phyloP scores from a whole-genome alignment of 257 asterid genomes.

The Paulownia fortunei region DNA sequence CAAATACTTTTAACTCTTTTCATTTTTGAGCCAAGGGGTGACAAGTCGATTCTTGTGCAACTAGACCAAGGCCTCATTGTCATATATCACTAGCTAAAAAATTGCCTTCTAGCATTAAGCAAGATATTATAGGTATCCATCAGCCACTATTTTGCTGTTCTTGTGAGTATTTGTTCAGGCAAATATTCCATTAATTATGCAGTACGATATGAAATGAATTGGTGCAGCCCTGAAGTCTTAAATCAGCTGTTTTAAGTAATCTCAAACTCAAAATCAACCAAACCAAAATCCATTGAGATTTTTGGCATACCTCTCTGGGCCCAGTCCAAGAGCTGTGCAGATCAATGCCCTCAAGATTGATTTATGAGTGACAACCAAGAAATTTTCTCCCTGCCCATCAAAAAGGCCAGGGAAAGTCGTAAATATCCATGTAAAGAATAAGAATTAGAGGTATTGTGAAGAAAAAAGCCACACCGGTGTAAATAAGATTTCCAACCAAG shows the following conservation, averaged over 20 bases:
- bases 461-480: constrained; percentile 51
- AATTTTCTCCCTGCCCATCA: constrained; percentile 64
- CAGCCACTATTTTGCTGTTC: too few species aligned
- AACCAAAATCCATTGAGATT: not conserved
- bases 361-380: constrained; percentile 81
- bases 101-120: too few species aligned
- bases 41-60: not conserved
- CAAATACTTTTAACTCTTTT: not conserved
- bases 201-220: too few species aligned
- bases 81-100: too few species aligned
- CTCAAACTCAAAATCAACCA: not conserved
- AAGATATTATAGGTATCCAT: too few species aligned
- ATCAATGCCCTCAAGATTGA: constrained; percentile 83
- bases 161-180: too few species aligned
- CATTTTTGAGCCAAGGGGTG: not conserved
- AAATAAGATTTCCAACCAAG: constrained; percentile 73
- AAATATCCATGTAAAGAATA: not conserved
- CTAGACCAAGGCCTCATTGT: not conserved
- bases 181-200: too few species aligned
- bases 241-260: not conserved
- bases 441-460: not conserved
- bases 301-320: constrained; percentile 68
- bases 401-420: not conserved
- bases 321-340: constrained; percentile 85
- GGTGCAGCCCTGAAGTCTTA: too few species aligned